phyloP scores from a whole-genome alignment of 140 eudicot genomes.

The Senecio squalidus region DNA sequence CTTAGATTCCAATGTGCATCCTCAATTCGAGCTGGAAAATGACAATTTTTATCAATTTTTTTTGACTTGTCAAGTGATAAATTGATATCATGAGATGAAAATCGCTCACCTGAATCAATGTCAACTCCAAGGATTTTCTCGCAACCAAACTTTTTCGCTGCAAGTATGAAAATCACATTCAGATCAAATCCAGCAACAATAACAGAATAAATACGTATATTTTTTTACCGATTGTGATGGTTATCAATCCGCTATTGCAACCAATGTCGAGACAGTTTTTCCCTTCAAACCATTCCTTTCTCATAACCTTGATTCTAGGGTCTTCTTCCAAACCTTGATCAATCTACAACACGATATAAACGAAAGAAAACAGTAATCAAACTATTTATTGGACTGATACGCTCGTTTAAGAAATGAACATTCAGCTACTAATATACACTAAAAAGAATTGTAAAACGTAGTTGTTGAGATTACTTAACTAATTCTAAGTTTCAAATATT shows the following conservation, averaged over 20 bases:
- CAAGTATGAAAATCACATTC: constrained; percentile 12
- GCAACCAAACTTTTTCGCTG: constrained; percentile 83
- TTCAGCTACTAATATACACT: too few relatives aligned
- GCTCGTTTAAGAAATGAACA: too few relatives aligned
- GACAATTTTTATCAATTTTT: background rate
- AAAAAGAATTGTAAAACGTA: too few relatives aligned
- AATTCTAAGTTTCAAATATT: too few relatives aligned
- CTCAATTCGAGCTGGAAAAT: constrained; percentile 54
- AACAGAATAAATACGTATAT: background rate
- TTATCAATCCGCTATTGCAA: constrained; percentile 79
- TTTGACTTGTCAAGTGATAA: too few relatives aligned
- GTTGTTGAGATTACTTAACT: too few relatives aligned
- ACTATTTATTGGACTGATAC: too few relatives aligned
- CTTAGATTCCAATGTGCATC: constrained; percentile 78
- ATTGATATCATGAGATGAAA: too few relatives aligned
- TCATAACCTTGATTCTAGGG: constrained; percentile 73
- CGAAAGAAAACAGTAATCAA: background rate
- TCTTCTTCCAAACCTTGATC: constrained; percentile 72
- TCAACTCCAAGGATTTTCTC: constrained; percentile 78
- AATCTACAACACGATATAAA: constrained; percentile 37
- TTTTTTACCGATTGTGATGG: constrained; percentile 73
- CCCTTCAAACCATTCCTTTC: constrained; percentile 85
- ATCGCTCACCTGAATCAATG: constrained; percentile 66
- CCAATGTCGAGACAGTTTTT: constrained; percentile 96
- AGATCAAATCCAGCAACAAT: background rate